Evolutionary conservation across 257 asterid genomes (phyloP).

Genomic region (Nicotiana tabacum): DNA sequence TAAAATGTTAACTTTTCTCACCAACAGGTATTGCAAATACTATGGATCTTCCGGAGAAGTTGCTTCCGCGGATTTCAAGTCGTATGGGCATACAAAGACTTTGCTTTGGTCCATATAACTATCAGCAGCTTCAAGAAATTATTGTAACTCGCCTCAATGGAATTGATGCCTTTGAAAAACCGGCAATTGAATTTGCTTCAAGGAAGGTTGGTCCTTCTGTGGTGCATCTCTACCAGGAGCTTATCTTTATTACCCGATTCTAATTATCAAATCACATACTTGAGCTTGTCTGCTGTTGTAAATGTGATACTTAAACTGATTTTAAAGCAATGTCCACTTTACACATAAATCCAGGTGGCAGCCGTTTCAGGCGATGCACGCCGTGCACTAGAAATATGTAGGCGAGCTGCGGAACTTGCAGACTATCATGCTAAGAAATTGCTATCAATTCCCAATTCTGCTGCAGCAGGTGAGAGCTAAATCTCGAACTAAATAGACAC

Average conservation of each 20-base stretch:
- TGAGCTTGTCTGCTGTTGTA: neutral
- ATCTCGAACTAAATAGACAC: neutral
- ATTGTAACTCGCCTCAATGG: constrained; percentile 82
- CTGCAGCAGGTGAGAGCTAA: constrained; percentile 37
- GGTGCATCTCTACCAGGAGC: constrained; percentile 2
- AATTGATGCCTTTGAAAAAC: constrained; percentile 74
- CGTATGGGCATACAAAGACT: constrained; percentile 99
- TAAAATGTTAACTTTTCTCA: neutral
- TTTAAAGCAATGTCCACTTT: neutral
- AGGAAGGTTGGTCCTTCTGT: constrained; percentile 57
- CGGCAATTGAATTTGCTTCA: constrained; percentile 92
- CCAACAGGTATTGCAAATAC: constrained; percentile 94
- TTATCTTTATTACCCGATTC: neutral
- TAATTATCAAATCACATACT: neutral
- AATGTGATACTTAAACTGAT: neutral
- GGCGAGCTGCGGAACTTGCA: constrained; percentile 94
- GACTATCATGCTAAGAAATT: constrained; percentile 58
- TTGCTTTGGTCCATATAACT: constrained; percentile 92
- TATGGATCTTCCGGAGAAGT: constrained; percentile 98
- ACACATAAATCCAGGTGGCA: constrained; percentile 60
- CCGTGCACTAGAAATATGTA: constrained; percentile 93
- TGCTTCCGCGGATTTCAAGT: constrained; percentile 94
- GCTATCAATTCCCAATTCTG: constrained; percentile 33
- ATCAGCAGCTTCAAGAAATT: constrained; percentile 90
- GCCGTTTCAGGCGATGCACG: constrained; percentile 99